These are phyloP conservation scores for Eutrema japonicum DNA, from an alignment of 345 rosid species.

Conservation along the genomic window DNA sequence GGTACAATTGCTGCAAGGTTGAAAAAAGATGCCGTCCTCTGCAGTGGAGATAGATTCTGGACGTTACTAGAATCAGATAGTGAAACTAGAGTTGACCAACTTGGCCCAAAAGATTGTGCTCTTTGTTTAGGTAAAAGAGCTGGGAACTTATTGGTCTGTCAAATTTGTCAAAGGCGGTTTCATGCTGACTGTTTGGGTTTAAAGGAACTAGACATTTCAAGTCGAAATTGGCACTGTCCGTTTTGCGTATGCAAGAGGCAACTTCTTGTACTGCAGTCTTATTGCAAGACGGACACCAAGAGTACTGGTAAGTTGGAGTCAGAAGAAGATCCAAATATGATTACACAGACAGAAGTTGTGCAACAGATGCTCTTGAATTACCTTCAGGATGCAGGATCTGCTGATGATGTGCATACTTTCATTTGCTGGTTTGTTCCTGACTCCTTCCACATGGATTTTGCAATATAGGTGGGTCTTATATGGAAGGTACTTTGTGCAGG, in stretches of 20 bases:
- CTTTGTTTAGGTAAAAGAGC: constrained; percentile 69
- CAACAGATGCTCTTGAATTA: constrained; percentile 91
- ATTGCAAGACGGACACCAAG: constrained; percentile 63
- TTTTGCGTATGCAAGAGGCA: constrained; percentile 81
- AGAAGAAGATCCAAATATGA: constrained; percentile 50
- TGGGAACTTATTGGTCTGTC: constrained; percentile 71
- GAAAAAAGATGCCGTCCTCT: constrained; percentile 78
- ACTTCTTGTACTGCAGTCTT: constrained; percentile 83
- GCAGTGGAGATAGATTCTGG: constrained; percentile 67
- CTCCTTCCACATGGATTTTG: constrained; percentile 15
- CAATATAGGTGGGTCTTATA: constrained; percentile 38
- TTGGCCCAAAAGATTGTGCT: constrained; percentile 65
- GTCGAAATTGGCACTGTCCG: constrained; percentile 78
- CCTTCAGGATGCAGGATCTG: constrained; percentile 83
- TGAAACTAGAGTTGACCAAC: constrained; percentile 48
- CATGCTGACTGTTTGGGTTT: constrained; percentile 93
- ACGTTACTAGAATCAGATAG: constrained; percentile 57
- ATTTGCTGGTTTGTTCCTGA: constrained; percentile 74
- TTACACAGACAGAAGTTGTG: constrained; percentile 69
- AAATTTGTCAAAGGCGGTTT: constrained; percentile 76
- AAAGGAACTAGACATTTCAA: constrained; percentile 75
- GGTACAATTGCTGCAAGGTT: constrained; percentile 93
- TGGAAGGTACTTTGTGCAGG: constrained; percentile 58
- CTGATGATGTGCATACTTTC: constrained; percentile 79
- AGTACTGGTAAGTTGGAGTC: constrained; percentile 49